Evolutionary conservation across 2,329 filamentous ascomycete genomes (phyloP).

Genomic region (Byssothecium circinans): DNA sequence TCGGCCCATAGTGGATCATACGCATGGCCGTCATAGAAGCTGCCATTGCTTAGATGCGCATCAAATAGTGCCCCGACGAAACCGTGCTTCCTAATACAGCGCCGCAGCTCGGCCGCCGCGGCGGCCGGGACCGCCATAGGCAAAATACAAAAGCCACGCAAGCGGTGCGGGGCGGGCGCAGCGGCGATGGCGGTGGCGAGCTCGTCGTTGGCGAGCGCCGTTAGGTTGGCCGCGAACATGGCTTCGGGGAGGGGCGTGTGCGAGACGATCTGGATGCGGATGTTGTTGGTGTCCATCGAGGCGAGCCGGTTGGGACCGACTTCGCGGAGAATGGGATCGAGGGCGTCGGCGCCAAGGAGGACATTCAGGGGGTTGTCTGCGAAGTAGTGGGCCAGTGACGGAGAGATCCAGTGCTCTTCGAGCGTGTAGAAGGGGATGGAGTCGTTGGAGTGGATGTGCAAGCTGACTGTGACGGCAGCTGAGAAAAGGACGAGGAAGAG

Average conservation of each 20-base stretch:
- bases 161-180: constrained; percentile 8
- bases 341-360: too few relatives aligned
- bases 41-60: constrained; percentile 39
- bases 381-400: too few relatives aligned
- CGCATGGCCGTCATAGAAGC: constrained; percentile 50
- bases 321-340: too few relatives aligned
- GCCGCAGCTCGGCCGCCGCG: constrained; percentile 41
- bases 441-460: too few relatives aligned
- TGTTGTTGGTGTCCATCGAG: background rate
- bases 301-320: background rate
- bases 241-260: background rate
- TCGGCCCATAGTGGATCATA: constrained; percentile 47
- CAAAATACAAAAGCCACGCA: constrained; percentile 48
- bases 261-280: background rate
- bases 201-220: background rate
- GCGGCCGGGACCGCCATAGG: constrained; percentile 41
- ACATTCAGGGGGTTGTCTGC: too few relatives aligned
- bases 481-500: too few relatives aligned
- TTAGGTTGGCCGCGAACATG: background rate
- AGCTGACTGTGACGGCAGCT: too few relatives aligned
- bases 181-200: constrained; percentile 2
- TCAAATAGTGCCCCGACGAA: constrained; percentile 54
- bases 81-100: constrained; percentile 32
- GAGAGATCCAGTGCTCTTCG: too few relatives aligned
- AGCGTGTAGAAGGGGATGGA: too few relatives aligned